Evolutionary conservation across 2,329 filamentous ascomycete genomes (phyloP).

Genomic region (Neurospora crassa): DNA sequence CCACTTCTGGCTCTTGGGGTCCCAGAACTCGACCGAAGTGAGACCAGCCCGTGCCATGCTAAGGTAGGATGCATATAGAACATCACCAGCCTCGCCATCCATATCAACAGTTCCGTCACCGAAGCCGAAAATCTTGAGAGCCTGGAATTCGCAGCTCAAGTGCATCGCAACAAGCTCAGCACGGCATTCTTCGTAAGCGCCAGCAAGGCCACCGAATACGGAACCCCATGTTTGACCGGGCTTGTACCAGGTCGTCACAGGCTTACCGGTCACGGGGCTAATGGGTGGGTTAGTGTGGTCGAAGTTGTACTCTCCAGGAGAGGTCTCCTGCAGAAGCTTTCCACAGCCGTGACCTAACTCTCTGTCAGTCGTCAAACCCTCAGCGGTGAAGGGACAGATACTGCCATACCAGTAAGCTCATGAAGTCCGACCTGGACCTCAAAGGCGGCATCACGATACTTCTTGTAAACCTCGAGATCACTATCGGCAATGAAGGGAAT

Average conservation of each 20-base stretch:
- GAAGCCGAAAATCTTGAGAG: conserved; percentile 85
- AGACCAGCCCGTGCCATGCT: conserved; percentile 93
- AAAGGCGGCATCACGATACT: conserved; percentile 78
- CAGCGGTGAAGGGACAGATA: neutral
- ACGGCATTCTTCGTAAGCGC: conserved; percentile 87
- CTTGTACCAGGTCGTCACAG: conserved; percentile 82
- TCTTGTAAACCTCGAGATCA: conserved; percentile 70
- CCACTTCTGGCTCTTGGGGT: conserved; percentile 84
- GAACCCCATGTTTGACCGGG: conserved; percentile 91
- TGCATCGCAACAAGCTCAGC: conserved; percentile 93
- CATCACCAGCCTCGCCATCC: conserved; percentile 67
- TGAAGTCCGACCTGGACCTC: conserved; percentile 95
- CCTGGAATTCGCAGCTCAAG: conserved; percentile 77
- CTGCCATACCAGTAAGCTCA: conserved; percentile 53
- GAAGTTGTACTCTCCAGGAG: conserved; percentile 78
- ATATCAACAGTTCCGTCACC: conserved; percentile 69
- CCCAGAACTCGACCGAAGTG: conserved; percentile 85
- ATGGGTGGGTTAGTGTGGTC: conserved; percentile 71
- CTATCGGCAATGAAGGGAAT: conserved; percentile 79
- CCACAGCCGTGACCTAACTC: conserved; percentile 71
- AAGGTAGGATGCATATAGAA: conserved; percentile 82
- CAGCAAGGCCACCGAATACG: conserved; percentile 80
- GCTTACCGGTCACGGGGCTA: conserved; percentile 69
- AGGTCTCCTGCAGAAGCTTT: conserved; percentile 85
- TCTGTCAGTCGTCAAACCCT: conserved; percentile 4